A percentile compares a stretch with the other conserved stretches of the same genome.
phyloP scores from a whole-genome alignment of 257 asterid genomes.

The Osmanthus fragrans region DNA sequence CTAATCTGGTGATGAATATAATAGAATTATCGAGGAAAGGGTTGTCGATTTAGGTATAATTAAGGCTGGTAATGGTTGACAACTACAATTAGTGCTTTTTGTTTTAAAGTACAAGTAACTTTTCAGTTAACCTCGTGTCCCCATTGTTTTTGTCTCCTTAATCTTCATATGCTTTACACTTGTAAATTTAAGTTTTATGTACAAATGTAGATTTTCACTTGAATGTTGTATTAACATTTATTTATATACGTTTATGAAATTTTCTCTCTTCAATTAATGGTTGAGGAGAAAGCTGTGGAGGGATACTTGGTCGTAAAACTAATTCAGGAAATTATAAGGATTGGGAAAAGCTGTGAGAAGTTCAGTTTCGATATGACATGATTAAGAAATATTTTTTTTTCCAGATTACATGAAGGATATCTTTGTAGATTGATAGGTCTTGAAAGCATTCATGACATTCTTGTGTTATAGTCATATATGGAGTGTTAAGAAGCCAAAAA shows the following conservation, averaged over 20 bases:
- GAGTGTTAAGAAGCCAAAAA: background rate
- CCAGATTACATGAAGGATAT: no score
- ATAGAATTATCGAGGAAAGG: background rate
- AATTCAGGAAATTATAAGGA: background rate
- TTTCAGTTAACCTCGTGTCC: background rate
- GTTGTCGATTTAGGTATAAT: background rate
- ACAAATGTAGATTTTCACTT: background rate
- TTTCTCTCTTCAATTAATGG: background rate
- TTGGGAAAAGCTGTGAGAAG: no score
- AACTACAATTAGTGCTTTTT: background rate
- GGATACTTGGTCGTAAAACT: background rate
- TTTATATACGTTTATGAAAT: no score
- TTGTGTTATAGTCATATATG: background rate
- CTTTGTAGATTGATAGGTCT: no score
- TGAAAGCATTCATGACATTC: background rate
- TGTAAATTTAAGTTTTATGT: background rate
- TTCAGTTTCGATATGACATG: background rate
- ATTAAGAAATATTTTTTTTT: no score
- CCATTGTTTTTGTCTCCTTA: background rate
- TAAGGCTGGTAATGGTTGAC: background rate
- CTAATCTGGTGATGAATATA: background rate
- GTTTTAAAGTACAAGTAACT: background rate
- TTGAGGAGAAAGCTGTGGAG: background rate
- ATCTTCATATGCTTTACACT: background rate
- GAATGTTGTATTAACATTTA: background rate